A percentile compares a stretch with the other conserved stretches of the same genome.
Evolutionary conservation across 352 stramenopile species (phyloP).

Genomic region (Phytophthora kernoviae): DNA sequence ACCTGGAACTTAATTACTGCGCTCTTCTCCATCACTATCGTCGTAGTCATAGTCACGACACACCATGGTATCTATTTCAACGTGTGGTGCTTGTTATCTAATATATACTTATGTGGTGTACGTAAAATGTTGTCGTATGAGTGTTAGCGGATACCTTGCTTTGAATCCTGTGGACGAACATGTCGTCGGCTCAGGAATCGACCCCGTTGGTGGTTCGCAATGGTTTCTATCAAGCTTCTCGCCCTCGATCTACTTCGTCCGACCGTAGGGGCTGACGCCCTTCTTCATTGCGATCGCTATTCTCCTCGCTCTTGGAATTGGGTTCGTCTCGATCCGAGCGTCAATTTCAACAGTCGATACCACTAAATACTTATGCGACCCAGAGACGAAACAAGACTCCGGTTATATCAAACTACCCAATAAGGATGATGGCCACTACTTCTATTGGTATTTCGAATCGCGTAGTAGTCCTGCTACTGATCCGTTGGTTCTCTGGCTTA

Average conservation of each 20-base stretch:
- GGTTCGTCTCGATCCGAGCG: neutral
- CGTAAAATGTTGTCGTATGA: neutral
- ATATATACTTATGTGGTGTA: neutral
- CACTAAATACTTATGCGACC: neutral
- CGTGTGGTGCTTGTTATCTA: neutral
- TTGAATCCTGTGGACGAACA: neutral
- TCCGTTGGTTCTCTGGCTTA: constrained; percentile 74
- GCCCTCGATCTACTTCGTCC: neutral
- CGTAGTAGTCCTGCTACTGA: constrained; percentile 40
- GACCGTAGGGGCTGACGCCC: neutral
- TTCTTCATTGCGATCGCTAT: neutral
- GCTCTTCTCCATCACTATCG: neutral
- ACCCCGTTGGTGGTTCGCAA: neutral
- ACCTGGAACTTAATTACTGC: neutral
- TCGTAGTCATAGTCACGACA: neutral
- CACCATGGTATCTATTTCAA: neutral
- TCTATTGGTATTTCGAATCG: constrained; percentile 66
- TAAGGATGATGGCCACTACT: constrained; percentile 46
- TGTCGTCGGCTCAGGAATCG: neutral
- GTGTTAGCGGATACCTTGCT: neutral
- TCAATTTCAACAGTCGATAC: neutral
- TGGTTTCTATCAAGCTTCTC: neutral
- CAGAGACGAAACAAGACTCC: constrained; percentile 29
- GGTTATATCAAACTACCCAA: constrained; percentile 44
- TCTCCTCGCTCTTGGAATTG: neutral